These are phyloP conservation scores for Colletotrichum viniferum DNA, from an alignment of 2,329 filamentous ascomycete species.

Conservation along the genomic window DNA sequence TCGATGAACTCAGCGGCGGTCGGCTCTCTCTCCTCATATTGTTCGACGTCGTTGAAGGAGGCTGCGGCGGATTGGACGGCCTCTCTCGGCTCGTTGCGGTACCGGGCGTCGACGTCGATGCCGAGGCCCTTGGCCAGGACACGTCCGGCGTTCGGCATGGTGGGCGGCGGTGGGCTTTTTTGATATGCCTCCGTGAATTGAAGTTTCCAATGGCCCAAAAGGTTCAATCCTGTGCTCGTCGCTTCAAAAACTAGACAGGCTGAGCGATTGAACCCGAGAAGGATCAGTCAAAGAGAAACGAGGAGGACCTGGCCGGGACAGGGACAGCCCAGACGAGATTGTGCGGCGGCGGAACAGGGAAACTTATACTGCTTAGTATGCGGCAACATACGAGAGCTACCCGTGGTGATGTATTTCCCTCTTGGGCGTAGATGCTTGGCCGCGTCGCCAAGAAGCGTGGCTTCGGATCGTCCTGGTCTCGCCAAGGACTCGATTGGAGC, in stretches of 20 bases:
- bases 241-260: rapidly evolving
- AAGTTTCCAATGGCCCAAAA: not conserved
- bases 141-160: conserved; percentile 25
- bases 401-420: conserved; percentile 14
- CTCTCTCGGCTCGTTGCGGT: conserved; percentile 27
- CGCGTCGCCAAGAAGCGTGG: conserved; percentile 20
- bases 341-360: not conserved
- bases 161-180: not conserved
- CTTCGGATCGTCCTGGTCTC: conserved; percentile 19
- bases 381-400: not conserved
- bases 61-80: conserved; percentile 30
- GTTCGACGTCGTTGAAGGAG: conserved; percentile 23
- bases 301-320: not conserved
- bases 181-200: not conserved
- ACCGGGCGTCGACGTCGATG: conserved; percentile 33
- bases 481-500: conserved; percentile 12
- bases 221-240: not conserved
- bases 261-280: not conserved
- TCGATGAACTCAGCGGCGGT: conserved; percentile 45
- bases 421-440: conserved; percentile 16
- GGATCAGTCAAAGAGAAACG: not conserved
- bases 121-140: conserved; percentile 31
- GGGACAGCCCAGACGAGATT: not conserved
- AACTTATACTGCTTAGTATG: conserved; percentile 9
- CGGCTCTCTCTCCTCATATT: conserved; percentile 40